phyloP scores from a whole-genome alignment of 805 yeast species.

The Metschnikowia chrysomelidarum region DNA sequence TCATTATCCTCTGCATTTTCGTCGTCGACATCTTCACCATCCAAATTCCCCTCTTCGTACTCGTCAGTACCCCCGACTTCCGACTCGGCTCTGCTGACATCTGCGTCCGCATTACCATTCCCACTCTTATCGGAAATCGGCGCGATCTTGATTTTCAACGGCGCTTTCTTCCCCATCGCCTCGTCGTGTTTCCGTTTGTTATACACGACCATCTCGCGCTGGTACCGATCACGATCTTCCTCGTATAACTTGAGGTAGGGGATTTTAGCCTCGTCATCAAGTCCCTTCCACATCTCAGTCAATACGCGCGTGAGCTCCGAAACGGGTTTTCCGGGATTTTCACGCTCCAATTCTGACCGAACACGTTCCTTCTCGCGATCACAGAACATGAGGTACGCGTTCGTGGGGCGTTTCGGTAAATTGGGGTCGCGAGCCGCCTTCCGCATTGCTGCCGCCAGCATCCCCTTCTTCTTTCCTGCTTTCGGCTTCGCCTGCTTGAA shows the following conservation, averaged over 20 bases:
- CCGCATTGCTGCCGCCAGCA: slow-evolving; percentile 19
- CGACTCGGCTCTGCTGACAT: background rate
- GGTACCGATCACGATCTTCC: slow-evolving; percentile 74
- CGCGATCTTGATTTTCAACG: background rate
- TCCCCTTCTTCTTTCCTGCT: slow-evolving; percentile 5
- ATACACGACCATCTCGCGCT: slow-evolving; percentile 64
- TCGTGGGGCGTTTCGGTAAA: slow-evolving; percentile 85
- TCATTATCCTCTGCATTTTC: slow-evolving; percentile 3
- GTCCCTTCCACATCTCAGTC: slow-evolving; percentile 82
- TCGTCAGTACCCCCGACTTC: slow-evolving; percentile 1
- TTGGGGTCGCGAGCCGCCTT: slow-evolving; percentile 69
- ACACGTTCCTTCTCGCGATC: slow-evolving; percentile 79
- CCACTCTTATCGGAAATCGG: too few relatives aligned
- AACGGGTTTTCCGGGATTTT: slow-evolving; percentile 42
- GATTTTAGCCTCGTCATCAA: slow-evolving; percentile 64
- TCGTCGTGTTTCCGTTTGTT: slow-evolving; percentile 19
- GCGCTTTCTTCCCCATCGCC: background rate
- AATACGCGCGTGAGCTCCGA: slow-evolving; percentile 72
- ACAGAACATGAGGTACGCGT: slow-evolving; percentile 85
- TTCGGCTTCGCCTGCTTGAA: slow-evolving; percentile 15
- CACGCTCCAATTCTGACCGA: slow-evolving; percentile 53
- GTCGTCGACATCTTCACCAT: slow-evolving; percentile 3
- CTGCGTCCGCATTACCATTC: background rate
- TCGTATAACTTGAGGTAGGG: slow-evolving; percentile 76
- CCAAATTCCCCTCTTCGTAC: slow-evolving; percentile 1